A percentile compares a stretch with the other conserved stretches of the same genome.
phyloP scores from a whole-genome alignment of 106 monocot genomes.

The Alisma plantagoaquatica region DNA sequence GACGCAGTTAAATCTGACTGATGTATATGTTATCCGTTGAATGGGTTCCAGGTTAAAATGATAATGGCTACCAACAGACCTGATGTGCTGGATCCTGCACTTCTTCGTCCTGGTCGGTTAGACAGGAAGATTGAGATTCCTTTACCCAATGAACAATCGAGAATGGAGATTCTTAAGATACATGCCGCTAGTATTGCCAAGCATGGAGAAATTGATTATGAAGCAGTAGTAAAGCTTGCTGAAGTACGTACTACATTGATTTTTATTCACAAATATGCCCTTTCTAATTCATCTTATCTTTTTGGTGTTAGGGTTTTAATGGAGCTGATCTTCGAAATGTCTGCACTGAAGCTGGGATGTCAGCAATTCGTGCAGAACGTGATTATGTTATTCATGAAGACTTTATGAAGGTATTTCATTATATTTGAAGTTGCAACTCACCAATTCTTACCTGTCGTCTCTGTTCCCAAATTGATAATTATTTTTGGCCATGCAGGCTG shows the following conservation, averaged over 20 bases:
- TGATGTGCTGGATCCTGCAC: conserved; percentile 88
- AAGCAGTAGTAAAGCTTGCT: conserved; percentile 89
- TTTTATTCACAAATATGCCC: too few species aligned
- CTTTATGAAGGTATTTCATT: conserved; percentile 97
- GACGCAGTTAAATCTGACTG: too few species aligned
- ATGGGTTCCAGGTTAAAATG: conserved; percentile 87
- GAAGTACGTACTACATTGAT: too few species aligned
- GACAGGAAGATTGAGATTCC: conserved; percentile 94
- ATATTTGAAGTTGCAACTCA: not conserved
- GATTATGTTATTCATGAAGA: conserved; percentile 96
- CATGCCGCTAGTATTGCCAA: conserved; percentile 93
- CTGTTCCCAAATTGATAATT: too few species aligned
- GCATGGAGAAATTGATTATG: conserved; percentile 91
- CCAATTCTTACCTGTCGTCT: not conserved
- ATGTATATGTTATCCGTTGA: too few species aligned
- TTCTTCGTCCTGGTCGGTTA: conserved; percentile 80
- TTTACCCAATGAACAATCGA: conserved; percentile 84
- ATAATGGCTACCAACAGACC: conserved; percentile 95
- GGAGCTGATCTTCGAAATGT: conserved; percentile 91
- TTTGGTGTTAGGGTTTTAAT: conserved; percentile 79
- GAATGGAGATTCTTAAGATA: conserved; percentile 90
- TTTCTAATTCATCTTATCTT: too few species aligned
- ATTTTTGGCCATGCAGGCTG: too few species aligned
- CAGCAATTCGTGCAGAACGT: conserved; percentile 86
- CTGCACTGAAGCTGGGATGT: conserved; percentile 91